Percentiles rank a stretch among this genome's conserved stretches.
Evolutionary conservation across 495 filamentous ascomycete species (phyloP).

Genomic region (Lepraria neglecta): DNA sequence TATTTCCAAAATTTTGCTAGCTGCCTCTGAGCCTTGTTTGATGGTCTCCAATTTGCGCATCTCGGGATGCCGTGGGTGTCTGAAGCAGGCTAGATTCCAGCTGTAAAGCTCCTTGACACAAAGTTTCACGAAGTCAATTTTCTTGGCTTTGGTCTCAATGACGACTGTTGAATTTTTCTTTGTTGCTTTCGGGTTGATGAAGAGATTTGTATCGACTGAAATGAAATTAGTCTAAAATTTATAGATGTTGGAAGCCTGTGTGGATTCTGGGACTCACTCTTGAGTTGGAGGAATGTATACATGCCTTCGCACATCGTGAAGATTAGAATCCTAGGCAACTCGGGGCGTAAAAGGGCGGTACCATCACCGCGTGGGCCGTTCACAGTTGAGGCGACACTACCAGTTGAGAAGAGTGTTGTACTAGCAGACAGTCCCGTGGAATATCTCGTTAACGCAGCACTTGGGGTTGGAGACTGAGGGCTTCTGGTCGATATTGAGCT

Average conservation of each 20-base stretch:
- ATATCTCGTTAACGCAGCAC: neutral
- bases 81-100: slow-evolving; percentile 27
- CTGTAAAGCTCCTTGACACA: slow-evolving; percentile 20
- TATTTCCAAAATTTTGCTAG: slow-evolving; percentile 15
- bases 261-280: slow-evolving; percentile 14
- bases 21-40: neutral
- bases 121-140: slow-evolving; percentile 11
- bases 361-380: slow-evolving; percentile 18
- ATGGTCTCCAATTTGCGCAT: slow-evolving; percentile 8
- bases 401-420: slow-evolving; percentile 13
- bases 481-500: slow-evolving; percentile 10
- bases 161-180: slow-evolving; percentile 13
- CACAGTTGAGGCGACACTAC: slow-evolving; percentile 20
- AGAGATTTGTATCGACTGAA: slow-evolving; percentile 15
- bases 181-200: slow-evolving; percentile 18
- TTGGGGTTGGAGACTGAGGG: slow-evolving; percentile 9
- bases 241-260: neutral
- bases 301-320: slow-evolving; percentile 21
- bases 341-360: slow-evolving; percentile 16
- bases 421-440: slow-evolving; percentile 9
- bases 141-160: slow-evolving; percentile 19
- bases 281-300: slow-evolving; percentile 24
- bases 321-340: slow-evolving; percentile 23
- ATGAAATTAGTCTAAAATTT: neutral
- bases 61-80: slow-evolving; percentile 19